A percentile compares a stretch with the other conserved stretches of the same genome.
Evolutionary conservation across 2,329 filamentous ascomycete genomes (phyloP).

Genomic region (Aaosphaeria arxii): DNA sequence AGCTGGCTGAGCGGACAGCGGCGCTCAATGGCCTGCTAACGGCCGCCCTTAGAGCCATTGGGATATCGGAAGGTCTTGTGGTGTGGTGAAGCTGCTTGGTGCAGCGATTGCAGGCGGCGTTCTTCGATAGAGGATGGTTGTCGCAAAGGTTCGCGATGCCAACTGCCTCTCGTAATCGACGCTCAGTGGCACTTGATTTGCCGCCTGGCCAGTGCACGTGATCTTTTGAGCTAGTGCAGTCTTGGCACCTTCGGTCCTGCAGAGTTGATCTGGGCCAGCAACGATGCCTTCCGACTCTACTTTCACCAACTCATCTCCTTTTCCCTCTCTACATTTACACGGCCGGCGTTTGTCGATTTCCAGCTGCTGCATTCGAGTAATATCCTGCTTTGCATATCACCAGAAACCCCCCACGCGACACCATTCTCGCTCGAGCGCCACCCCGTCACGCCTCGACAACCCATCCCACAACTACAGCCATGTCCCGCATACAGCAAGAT

Average conservation of each 20-base stretch:
- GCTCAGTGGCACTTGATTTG: too few relatives aligned
- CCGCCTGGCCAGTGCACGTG: slow-evolving; percentile 1
- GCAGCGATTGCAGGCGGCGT: slow-evolving; percentile 11
- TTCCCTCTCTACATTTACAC: slow-evolving; percentile 18
- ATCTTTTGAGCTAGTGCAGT: not conserved
- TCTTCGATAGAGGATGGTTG: not conserved
- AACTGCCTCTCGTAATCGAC: not conserved
- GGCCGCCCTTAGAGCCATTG: slow-evolving; percentile 42
- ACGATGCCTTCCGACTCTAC: not conserved
- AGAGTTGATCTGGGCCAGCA: not conserved
- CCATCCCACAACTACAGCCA: slow-evolving; percentile 22
- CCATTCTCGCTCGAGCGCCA: slow-evolving; percentile 21
- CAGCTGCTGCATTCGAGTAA: slow-evolving; percentile 8
- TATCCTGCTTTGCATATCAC: slow-evolving; percentile 5
- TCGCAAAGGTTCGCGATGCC: not conserved
- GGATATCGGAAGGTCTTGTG: slow-evolving; percentile 10
- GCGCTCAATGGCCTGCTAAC: slow-evolving; percentile 38
- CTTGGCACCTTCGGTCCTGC: not conserved
- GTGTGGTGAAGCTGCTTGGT: slow-evolving; percentile 19
- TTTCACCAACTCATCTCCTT: slow-evolving; percentile 17
- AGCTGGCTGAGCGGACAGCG: slow-evolving; percentile 33
- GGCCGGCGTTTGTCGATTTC: slow-evolving; percentile 32
- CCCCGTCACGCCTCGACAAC: slow-evolving; percentile 16
- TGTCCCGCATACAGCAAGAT: slow-evolving; percentile 50
- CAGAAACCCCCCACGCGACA: slow-evolving; percentile 4